phyloP scores from a whole-genome alignment of 768 basidiomycete species.

The Lentinus brumalis region DNA sequence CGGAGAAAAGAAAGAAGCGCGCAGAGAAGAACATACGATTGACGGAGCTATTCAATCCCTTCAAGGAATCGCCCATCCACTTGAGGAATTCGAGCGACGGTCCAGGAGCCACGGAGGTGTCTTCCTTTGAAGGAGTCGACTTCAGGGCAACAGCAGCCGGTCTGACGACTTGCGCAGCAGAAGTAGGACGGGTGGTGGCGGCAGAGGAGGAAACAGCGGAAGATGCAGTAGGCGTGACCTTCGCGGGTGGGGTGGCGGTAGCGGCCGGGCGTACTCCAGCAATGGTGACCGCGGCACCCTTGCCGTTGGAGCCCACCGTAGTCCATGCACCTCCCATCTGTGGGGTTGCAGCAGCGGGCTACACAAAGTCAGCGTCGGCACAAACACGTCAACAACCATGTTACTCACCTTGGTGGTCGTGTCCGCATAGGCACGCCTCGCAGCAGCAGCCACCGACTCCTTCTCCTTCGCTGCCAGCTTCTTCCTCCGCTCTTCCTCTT shows the following conservation, averaged over 20 bases:
- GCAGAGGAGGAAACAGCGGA: constrained; percentile 26
- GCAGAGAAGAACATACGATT: constrained; percentile 53
- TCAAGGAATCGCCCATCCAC: constrained; percentile 87
- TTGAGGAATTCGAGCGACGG: constrained; percentile 91
- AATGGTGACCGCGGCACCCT: constrained; percentile 40
- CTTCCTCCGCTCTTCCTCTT: constrained; percentile 92
- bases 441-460: constrained; percentile 50
- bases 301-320: constrained; percentile 82
- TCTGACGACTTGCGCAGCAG: constrained; percentile 34
- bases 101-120: constrained; percentile 57
- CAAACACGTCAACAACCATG: neutral
- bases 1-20: neutral
- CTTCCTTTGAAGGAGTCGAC: constrained; percentile 43
- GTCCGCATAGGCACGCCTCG: constrained; percentile 79
- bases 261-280: constrained; percentile 32
- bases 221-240: constrained; percentile 28
- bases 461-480: constrained; percentile 60
- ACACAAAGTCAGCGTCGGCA: constrained; percentile 3
- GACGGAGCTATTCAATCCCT: constrained; percentile 70
- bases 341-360: constrained; percentile 25
- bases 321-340: constrained; percentile 70
- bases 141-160: constrained; percentile 33
- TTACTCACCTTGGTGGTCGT: constrained; percentile 66
- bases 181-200: constrained; percentile 38
- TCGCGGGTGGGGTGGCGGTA: constrained; percentile 38